Evolutionary conservation across 176 grass and related monocot species (phyloP), one percentile per base, ranked within the genome.

Genomic region (Dendrocalamus sinicus): DNA sequence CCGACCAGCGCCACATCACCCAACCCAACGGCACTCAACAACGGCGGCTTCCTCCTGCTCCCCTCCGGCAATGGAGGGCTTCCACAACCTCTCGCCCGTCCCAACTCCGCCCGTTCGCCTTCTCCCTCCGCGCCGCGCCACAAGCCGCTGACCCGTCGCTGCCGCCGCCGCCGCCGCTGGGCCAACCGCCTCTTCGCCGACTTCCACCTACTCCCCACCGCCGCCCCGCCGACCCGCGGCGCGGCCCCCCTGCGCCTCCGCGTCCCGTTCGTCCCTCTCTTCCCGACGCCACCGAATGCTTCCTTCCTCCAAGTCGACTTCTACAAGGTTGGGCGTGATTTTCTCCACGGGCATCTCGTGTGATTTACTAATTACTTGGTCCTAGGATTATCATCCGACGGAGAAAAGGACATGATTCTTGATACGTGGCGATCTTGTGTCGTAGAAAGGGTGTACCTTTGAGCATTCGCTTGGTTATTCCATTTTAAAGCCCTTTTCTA

Each of bases 121-220:
- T n/a, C n/a, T n/a, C n/a, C n/a, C n/a, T n/a, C n/a, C n/a, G n/a
- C n/a, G n/a, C n/a, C n/a, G n/a, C n/a, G n/a, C n/a, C n/a, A n/a
- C n/a, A n/a, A n/a, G n/a, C n/a, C n/a, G n/a, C n/a, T n/a, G n/a
- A n/a, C n/a, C n/a, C n/a, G n/a, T n/a, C n/a, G n/a, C n/a, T n/a
- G n/a, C n/a, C n/a, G n/a, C n/a, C n/a, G n/a, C n/a, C n/a, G n/a
- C n/a, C n/a, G 90, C 83, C 86, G 86, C 83, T 98, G 96, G 93
- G 96, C 96, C 19, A 90, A 98, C 87, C 93, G 95, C 86, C 93
- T 98, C 69, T 87, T 95, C 86, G 86, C 90, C 20, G 93, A 98
- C 83, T 95, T 98, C 88, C 86, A 98, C 84, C 85, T 91, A 37
- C 86, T 91, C 81, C 85, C 93, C 54, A 2, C 82, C 67, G 40